A percentile compares a stretch with the other conserved stretches of the same genome.
phyloP scores from a whole-genome alignment of 106 monocot species.

The Phalaenopsis equestris region DNA sequence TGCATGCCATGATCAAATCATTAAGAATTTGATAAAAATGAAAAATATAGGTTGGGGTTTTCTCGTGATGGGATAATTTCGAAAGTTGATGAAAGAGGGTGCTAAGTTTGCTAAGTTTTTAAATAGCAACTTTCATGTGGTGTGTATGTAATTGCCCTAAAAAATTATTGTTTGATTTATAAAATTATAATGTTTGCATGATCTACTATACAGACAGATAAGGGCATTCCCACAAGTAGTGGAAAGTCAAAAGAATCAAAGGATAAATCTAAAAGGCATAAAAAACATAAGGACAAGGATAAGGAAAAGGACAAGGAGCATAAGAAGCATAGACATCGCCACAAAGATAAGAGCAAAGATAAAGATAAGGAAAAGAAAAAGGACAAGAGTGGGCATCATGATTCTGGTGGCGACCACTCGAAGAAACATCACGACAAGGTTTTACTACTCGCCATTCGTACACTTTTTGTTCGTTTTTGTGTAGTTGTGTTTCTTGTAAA shows the following conservation, averaged over 20 bases:
- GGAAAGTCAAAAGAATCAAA: slow-evolving; percentile 67
- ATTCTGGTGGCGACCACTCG: slow-evolving; percentile 53
- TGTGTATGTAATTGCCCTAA: no score
- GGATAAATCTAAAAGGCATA: slow-evolving; percentile 83
- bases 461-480: neutral
- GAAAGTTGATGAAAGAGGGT: no score
- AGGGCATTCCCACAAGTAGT: slow-evolving; percentile 65
- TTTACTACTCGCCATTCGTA: neutral
- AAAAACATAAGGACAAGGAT: slow-evolving; percentile 87
- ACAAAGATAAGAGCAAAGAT: slow-evolving; percentile 82
- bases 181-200: neutral
- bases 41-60: no score
- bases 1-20: no score
- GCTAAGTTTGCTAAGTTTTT: no score
- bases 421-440: slow-evolving; percentile 89
- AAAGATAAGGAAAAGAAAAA: slow-evolving; percentile 86
- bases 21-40: no score
- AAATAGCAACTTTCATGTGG: no score
- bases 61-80: no score
- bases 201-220: slow-evolving; percentile 42
- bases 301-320: slow-evolving; percentile 86
- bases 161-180: neutral
- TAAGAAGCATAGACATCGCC: slow-evolving; percentile 90
- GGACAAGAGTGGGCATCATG: slow-evolving; percentile 68
- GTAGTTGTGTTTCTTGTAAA: neutral